phyloP scores from a whole-genome alignment of 495 filamentous ascomycete species.

The Acidiella bohemica region DNA sequence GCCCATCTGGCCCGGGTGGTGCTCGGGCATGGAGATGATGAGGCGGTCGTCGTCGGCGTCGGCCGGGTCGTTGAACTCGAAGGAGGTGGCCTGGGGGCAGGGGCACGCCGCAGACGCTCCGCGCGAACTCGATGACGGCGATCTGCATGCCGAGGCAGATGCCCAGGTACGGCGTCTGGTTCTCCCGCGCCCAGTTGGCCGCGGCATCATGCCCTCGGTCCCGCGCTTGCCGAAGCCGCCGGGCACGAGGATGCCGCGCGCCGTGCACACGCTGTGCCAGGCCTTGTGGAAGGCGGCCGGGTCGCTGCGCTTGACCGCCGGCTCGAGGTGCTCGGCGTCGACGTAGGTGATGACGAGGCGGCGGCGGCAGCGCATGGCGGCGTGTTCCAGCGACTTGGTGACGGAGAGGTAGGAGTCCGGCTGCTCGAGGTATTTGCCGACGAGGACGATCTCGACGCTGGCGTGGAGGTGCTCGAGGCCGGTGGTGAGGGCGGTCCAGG shows the following conservation, averaged over 20 bases:
- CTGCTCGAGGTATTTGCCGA: conserved; percentile 78
- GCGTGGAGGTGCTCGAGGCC: conserved; percentile 49
- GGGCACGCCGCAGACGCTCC: conserved; percentile 48
- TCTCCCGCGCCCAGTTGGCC: conserved; percentile 68
- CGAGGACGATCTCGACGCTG: conserved; percentile 66
- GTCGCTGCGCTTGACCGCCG: conserved; percentile 36
- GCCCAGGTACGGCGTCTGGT: conserved; percentile 71
- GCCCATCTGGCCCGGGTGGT: conserved; percentile 58
- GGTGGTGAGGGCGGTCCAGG: conserved; percentile 58
- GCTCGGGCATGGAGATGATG: conserved; percentile 87
- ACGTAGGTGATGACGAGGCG: conserved; percentile 76
- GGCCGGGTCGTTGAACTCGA: conserved; percentile 54
- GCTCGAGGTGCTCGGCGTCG: conserved; percentile 71
- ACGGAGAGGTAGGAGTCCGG: conserved; percentile 78
- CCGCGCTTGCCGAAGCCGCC: conserved; percentile 81
- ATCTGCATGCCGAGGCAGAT: conserved; percentile 94
- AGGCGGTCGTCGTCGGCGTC: conserved; percentile 44
- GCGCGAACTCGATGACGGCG: conserved; percentile 81
- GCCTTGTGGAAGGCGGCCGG: conserved; percentile 76
- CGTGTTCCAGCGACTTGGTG: conserved; percentile 75
- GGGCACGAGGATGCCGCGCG: conserved; percentile 51
- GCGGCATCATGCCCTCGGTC: conserved; percentile 79
- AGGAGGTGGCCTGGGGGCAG: conserved; percentile 42
- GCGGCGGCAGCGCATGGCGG: conserved; percentile 68
- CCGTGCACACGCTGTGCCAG: conserved; percentile 66